These are phyloP conservation scores for Solanum neorickii DNA, from an alignment of 257 asterid genomes.

Conservation along the genomic window DNA sequence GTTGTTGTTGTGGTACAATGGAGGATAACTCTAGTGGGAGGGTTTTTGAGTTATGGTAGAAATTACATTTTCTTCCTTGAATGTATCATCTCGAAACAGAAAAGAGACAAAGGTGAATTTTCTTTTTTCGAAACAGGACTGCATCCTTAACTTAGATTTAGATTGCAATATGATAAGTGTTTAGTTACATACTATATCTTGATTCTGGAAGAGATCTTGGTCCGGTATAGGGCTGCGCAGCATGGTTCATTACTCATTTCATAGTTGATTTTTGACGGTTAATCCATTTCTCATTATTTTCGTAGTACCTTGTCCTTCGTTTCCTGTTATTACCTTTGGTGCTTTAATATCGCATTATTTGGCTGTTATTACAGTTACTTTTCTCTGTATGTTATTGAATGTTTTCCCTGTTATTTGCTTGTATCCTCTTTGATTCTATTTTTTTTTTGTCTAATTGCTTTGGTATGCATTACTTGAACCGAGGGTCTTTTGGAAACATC, in stretches of 20 bases:
- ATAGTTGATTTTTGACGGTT: neutral
- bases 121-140: neutral
- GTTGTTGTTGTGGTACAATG: neutral
- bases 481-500: neutral
- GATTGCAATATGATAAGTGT: neutral
- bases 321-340: neutral
- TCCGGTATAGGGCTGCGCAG: neutral
- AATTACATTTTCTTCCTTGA: neutral
- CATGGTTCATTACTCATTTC: neutral
- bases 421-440: neutral
- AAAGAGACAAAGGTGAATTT: neutral
- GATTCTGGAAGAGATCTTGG: neutral
- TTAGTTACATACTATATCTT: neutral
- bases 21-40: neutral
- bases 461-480: neutral
- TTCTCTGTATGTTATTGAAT: neutral
- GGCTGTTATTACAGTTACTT: neutral
- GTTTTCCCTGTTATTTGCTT: neutral
- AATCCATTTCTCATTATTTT: neutral
- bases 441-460: neutral
- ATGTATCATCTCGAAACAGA: neutral
- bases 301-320: neutral
- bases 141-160: neutral
- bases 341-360: neutral
- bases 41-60: neutral